Evolutionary conservation across 495 filamentous ascomycete genomes (phyloP).

Genomic region (Thermothielavioides terrestris): DNA sequence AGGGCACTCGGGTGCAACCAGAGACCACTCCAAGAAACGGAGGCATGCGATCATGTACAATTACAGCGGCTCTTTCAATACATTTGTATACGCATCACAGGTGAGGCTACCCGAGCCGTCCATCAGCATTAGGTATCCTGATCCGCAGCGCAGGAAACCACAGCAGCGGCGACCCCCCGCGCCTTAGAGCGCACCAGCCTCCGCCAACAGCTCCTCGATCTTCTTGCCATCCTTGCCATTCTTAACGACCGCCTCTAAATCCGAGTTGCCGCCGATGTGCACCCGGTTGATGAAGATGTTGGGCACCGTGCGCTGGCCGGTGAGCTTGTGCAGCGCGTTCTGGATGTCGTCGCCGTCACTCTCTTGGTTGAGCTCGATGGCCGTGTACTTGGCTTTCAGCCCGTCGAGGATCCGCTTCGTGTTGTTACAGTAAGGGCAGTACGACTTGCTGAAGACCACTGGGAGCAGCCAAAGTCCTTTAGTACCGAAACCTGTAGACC

Average conservation of each 20-base stretch:
- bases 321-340: slow-evolving; percentile 70
- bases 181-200: slow-evolving; percentile 30
- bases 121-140: slow-evolving; percentile 3
- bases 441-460: slow-evolving; percentile 95
- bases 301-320: slow-evolving; percentile 76
- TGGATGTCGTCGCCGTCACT: slow-evolving; percentile 79
- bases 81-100: too few species aligned
- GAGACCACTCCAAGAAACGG: too few species aligned
- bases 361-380: slow-evolving; percentile 77
- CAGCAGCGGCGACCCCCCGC: not conserved
- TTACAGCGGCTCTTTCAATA: too few species aligned
- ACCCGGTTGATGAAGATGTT: slow-evolving; percentile 87
- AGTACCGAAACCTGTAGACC: not conserved
- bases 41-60: not conserved
- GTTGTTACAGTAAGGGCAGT: slow-evolving; percentile 88
- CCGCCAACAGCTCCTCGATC: slow-evolving; percentile 33
- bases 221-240: slow-evolving; percentile 31
- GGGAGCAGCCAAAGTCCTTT: not conserved
- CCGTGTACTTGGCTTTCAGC: slow-evolving; percentile 60
- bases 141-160: not conserved
- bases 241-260: slow-evolving; percentile 56
- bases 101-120: not conserved
- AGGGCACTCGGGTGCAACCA: too few species aligned
- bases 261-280: slow-evolving; percentile 96
- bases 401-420: slow-evolving; percentile 65